phyloP scores from a whole-genome alignment of 2,329 filamentous ascomycete species.

The Aspergillus viridinutans region DNA sequence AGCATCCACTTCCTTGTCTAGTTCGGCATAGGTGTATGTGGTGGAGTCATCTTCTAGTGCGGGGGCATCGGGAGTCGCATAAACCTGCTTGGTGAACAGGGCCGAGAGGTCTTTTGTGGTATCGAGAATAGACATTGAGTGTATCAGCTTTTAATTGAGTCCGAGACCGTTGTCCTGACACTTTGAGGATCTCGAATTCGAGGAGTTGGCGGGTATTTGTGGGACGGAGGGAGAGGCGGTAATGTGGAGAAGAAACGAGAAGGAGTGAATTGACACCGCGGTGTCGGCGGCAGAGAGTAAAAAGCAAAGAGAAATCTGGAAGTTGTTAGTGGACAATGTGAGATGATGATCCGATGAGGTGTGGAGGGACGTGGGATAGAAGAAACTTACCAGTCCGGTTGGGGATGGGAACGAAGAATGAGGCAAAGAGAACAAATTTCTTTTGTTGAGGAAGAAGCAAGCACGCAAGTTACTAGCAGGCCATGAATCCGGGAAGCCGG shows the following conservation, averaged over 20 bases:
- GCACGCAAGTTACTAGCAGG: too few relatives aligned
- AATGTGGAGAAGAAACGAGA: background rate
- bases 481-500: too few relatives aligned
- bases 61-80: slow-evolving; percentile 62
- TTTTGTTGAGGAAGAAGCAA: background rate
- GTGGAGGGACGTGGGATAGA: background rate
- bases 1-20: slow-evolving; percentile 63
- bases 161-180: background rate
- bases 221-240: background rate
- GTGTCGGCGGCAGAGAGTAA: background rate
- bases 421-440: background rate
- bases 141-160: background rate
- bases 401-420: background rate
- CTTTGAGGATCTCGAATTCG: background rate
- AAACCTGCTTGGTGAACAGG: slow-evolving; percentile 66
- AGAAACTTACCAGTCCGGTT: background rate
- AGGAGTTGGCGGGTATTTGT: background rate
- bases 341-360: background rate
- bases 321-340: background rate
- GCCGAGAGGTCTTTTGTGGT: slow-evolving; percentile 67
- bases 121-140: slow-evolving; percentile 62
- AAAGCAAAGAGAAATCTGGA: background rate
- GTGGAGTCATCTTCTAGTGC: slow-evolving; percentile 67
- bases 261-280: background rate
- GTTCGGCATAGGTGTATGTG: slow-evolving; percentile 67